These are phyloP conservation scores for Pythium grandisporangium DNA, from an alignment of 352 stramenopile species.

Conservation along the genomic window DNA sequence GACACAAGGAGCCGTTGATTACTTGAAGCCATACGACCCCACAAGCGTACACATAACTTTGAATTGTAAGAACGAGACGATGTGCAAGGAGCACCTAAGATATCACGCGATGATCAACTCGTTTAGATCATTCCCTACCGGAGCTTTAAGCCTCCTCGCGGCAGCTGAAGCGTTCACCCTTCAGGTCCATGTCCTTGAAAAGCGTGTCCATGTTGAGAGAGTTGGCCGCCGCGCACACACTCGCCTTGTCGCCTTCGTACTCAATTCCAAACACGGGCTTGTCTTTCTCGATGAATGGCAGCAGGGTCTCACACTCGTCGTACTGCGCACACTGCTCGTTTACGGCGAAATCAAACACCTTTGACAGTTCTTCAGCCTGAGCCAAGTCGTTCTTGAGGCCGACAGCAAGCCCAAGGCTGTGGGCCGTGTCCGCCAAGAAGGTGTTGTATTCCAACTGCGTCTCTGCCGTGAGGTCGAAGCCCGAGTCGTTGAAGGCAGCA, in stretches of 20 bases:
- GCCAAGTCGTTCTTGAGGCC: constrained; percentile 47
- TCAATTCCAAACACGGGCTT: constrained; percentile 55
- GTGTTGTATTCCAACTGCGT: constrained; percentile 39
- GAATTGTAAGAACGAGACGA: no score
- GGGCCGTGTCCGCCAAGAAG: constrained; percentile 28
- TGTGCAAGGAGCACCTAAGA: no score
- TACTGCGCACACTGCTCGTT: constrained; percentile 49
- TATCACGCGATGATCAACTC: no score
- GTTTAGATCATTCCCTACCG: no score
- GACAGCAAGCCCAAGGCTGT: constrained; percentile 28
- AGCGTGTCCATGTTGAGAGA: constrained; percentile 25
- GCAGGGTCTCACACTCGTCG: constrained; percentile 28
- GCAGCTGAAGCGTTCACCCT: constrained; percentile 24
- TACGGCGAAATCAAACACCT: constrained; percentile 46
- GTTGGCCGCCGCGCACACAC: constrained; percentile 17
- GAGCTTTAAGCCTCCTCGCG: background rate
- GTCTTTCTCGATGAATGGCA: constrained; percentile 27
- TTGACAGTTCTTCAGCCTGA: constrained; percentile 25
- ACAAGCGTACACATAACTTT: no score
- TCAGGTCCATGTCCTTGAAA: constrained; percentile 23
- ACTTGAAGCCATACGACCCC: no score
- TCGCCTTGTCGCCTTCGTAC: constrained; percentile 27
- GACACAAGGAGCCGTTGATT: no score
- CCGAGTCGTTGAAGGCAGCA: constrained; percentile 24
- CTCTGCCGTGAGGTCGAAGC: constrained; percentile 18